Conservation (phyloP, 495 filamentous ascomycete species). For the Pyrenula massariospora region DNA sequence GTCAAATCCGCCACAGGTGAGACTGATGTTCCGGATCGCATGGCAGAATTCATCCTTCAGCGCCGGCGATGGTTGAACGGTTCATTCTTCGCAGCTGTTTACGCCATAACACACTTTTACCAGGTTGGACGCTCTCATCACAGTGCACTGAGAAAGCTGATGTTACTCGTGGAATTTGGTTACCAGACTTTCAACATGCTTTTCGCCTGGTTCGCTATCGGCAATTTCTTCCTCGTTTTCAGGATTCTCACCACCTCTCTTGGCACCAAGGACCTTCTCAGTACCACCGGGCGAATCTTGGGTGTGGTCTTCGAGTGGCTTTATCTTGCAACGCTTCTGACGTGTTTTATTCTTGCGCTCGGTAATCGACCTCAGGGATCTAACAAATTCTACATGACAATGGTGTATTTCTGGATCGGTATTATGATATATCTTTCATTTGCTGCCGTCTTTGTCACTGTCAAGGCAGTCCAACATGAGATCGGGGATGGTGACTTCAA, state of each 20-base stretch:
- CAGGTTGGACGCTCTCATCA: slow-evolving; percentile 90
- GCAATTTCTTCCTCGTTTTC: slow-evolving; percentile 99
- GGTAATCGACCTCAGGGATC: slow-evolving; percentile 95
- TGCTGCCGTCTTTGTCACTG: slow-evolving; percentile 89
- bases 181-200: slow-evolving; percentile 95
- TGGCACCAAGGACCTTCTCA: slow-evolving; percentile 51
- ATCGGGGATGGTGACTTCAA: slow-evolving; percentile 44
- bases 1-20: slow-evolving; percentile 95
- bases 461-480: slow-evolving; percentile 65
- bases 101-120: slow-evolving; percentile 87
- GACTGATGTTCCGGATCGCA: slow-evolving; percentile 92
- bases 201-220: slow-evolving; percentile 98
- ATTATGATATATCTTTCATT: slow-evolving; percentile 96
- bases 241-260: slow-evolving; percentile 88
- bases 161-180: slow-evolving; percentile 82
- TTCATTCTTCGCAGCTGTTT: slow-evolving; percentile 95
- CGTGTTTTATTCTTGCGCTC: slow-evolving; percentile 90
- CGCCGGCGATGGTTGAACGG: slow-evolving; percentile 97
- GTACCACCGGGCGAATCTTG: slow-evolving; percentile 62
- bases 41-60: slow-evolving; percentile 93
- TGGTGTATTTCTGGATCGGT: slow-evolving; percentile 92
- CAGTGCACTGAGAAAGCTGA: slow-evolving; percentile 73
- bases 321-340: slow-evolving; percentile 81
- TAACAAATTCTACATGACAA: slow-evolving; percentile 86
- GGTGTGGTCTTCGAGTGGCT: slow-evolving; percentile 92